Evolutionary conservation across 371 early-diverging fungal genomes (phyloP).

Genomic region (Rhizopus arrhizus): DNA sequence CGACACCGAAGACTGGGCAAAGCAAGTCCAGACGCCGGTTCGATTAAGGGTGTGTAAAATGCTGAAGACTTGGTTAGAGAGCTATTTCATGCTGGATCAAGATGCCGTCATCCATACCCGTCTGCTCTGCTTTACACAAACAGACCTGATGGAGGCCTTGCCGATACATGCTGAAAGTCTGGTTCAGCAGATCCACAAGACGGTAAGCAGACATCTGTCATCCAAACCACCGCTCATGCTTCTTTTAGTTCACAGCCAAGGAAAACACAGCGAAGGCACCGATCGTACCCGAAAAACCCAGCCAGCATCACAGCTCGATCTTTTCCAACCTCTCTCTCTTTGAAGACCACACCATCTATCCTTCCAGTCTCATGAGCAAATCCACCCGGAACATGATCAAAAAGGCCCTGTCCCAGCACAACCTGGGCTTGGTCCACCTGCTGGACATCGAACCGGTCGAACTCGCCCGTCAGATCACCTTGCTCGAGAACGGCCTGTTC

Average conservation of each 20-base stretch:
- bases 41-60: slow-evolving; percentile 88
- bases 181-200: slow-evolving; percentile 39
- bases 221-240: too few relatives aligned
- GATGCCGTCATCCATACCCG: slow-evolving; percentile 42
- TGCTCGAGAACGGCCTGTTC: slow-evolving; percentile 65
- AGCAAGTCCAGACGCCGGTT: slow-evolving; percentile 81
- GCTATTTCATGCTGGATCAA: slow-evolving; percentile 71
- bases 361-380: slow-evolving; percentile 35
- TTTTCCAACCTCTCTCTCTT: slow-evolving; percentile 40
- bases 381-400: slow-evolving; percentile 38
- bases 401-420: slow-evolving; percentile 30
- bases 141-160: slow-evolving; percentile 40
- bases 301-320: slow-evolving; percentile 21
- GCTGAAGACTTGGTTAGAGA: slow-evolving; percentile 91
- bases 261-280: slow-evolving; percentile 14
- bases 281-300: slow-evolving; percentile 6
- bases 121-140: slow-evolving; percentile 31
- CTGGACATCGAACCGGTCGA: slow-evolving; percentile 75
- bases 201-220: slow-evolving; percentile 28
- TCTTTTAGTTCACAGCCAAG: background rate
- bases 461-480: slow-evolving; percentile 77
- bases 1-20: slow-evolving; percentile 75
- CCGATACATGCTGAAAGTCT: slow-evolving; percentile 50
- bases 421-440: slow-evolving; percentile 41
- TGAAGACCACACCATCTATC: slow-evolving; percentile 37